phyloP scores from a whole-genome alignment of 441 rosid species.

The Gossypium trilobum region DNA sequence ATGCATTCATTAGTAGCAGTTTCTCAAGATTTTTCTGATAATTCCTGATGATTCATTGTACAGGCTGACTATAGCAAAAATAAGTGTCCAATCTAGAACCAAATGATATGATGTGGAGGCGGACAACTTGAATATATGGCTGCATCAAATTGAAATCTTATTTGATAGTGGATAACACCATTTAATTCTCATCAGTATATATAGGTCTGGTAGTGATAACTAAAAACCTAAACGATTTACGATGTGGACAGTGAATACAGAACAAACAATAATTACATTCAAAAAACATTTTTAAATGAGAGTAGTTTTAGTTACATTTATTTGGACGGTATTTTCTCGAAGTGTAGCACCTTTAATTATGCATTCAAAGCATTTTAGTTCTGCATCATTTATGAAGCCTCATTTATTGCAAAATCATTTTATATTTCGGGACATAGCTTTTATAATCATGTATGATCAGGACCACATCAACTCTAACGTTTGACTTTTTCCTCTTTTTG shows the following conservation, averaged over 20 bases:
- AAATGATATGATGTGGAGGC: not conserved
- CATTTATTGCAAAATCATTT: not conserved
- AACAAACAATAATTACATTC: not conserved
- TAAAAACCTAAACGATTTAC: not conserved
- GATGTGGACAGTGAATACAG: not conserved
- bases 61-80: not conserved
- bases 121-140: not conserved
- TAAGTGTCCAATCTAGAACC: not conserved
- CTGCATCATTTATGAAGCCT: not conserved
- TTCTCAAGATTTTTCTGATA: not conserved
- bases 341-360: not conserved
- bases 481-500: slow-evolving; percentile 10
- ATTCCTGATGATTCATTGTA: not conserved
- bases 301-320: not conserved
- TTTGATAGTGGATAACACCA: not conserved
- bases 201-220: not conserved
- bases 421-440: not conserved
- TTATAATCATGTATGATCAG: not conserved
- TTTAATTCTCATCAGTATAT: not conserved
- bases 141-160: not conserved
- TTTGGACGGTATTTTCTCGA: not conserved
- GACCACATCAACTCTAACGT: slow-evolving; percentile 8
- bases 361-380: not conserved
- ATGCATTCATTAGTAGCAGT: not conserved
- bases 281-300: not conserved